Percentiles rank a stretch among this genome's conserved stretches.
Conservation (phyloP, 106 monocot genomes). For the Posidonia australis region DNA sequence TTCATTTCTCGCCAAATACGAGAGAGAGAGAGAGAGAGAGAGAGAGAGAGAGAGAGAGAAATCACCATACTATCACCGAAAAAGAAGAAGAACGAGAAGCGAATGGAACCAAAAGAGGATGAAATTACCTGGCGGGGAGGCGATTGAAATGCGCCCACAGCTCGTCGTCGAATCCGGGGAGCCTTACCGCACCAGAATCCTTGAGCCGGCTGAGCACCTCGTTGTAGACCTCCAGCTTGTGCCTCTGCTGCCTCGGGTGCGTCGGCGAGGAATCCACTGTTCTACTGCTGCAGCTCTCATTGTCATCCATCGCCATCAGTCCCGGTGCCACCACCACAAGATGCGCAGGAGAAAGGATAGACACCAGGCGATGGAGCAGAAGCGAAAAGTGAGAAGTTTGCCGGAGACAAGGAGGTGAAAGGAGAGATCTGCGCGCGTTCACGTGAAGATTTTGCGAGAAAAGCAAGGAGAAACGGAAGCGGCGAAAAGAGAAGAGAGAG, state of each 20-base stretch:
- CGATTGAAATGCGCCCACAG: slow-evolving; percentile 88
- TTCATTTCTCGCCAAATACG: too few species aligned
- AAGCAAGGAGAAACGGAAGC: too few species aligned
- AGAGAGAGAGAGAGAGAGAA: too few species aligned
- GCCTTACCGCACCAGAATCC: slow-evolving; percentile 25
- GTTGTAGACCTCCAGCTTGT: slow-evolving; percentile 57
- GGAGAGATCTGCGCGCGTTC: too few species aligned
- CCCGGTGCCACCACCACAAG: too few species aligned
- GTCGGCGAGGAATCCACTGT: slow-evolving; percentile 18
- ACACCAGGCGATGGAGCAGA: not conserved
- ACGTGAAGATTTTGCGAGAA: too few species aligned
- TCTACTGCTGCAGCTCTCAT: slow-evolving; percentile 60
- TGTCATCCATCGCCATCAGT: slow-evolving; percentile 35
- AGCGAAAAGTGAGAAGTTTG: not conserved
- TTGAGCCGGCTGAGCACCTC: slow-evolving; percentile 58
- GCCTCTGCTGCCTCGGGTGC: slow-evolving; percentile 28
- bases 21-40: too few species aligned
- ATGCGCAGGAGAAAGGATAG: too few species aligned
- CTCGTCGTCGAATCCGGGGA: slow-evolving; percentile 56
- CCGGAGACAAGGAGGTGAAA: too few species aligned
- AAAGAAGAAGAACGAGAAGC: not conserved
- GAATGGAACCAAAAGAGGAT: not conserved
- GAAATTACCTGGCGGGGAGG: slow-evolving; percentile 57
- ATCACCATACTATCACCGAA: too few species aligned
- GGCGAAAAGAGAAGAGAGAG: too few species aligned